Evolutionary conservation across 352 stramenopile genomes (phyloP).

Genomic region (Globisporangium carolinianum): DNA sequence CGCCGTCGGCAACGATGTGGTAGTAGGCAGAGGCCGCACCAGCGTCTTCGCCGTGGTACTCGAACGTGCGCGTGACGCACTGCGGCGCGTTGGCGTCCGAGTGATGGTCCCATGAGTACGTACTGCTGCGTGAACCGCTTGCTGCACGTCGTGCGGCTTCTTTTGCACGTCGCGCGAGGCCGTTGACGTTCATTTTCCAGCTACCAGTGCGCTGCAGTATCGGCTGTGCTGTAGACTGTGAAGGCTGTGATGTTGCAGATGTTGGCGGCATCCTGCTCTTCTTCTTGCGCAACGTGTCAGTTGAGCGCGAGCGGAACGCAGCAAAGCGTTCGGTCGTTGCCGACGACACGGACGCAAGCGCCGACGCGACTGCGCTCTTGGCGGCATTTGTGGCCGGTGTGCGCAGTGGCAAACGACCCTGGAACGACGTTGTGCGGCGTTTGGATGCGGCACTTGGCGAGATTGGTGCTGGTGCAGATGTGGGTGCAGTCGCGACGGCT

Average conservation of each 20-base stretch:
- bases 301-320: constrained; percentile 30
- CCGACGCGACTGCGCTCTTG: constrained; percentile 25
- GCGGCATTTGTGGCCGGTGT: constrained; percentile 12
- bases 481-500: neutral
- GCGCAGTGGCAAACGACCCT: constrained; percentile 32
- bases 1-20: constrained; percentile 74
- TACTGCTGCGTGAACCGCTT: constrained; percentile 3
- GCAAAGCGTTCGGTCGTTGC: constrained; percentile 28
- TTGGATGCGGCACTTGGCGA: constrained; percentile 25
- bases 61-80: constrained; percentile 33
- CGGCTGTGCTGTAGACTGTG: neutral
- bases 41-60: constrained; percentile 69
- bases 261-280: constrained; percentile 7
- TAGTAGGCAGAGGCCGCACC: constrained; percentile 47
- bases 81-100: constrained; percentile 20
- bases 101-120: constrained; percentile 5
- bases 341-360: constrained; percentile 34
- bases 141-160: constrained; percentile 3
- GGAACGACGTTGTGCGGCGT: constrained; percentile 43
- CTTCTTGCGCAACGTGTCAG: constrained; percentile 29
- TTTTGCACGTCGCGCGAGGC: constrained; percentile 6
- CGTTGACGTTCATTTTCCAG: constrained; percentile 26
- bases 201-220: neutral
- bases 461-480: neutral
- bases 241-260: neutral